Evolutionary conservation across 495 filamentous ascomycete species (phyloP).

Genomic region (Darksidea phi): DNA sequence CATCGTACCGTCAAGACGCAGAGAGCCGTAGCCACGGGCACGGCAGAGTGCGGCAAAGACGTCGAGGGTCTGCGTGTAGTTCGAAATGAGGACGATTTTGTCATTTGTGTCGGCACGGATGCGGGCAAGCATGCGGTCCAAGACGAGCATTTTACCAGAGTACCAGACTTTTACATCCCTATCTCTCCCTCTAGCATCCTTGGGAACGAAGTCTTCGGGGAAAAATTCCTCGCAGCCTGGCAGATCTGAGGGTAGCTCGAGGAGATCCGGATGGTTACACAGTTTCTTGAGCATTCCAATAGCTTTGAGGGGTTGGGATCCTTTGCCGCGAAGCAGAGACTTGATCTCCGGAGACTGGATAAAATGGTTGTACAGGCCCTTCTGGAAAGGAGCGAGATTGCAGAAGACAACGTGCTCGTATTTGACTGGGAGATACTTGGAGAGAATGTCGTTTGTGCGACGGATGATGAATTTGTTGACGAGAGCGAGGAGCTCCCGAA

Average conservation of each 20-base stretch:
- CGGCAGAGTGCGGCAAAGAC: conserved; percentile 92
- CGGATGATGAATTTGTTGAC: conserved; percentile 99
- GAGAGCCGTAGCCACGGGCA: conserved; percentile 72
- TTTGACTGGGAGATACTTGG: conserved; percentile 97
- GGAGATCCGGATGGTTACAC: conserved; percentile 95
- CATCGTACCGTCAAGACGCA: conserved; percentile 96
- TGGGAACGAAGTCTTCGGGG: conserved; percentile 85
- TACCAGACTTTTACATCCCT: conserved; percentile 95
- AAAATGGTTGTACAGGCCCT: conserved; percentile 93
- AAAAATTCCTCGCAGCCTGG: conserved; percentile 80
- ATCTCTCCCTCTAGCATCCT: conserved; percentile 83
- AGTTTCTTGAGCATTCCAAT: conserved; percentile 97
- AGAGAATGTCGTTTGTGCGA: conserved; percentile 94
- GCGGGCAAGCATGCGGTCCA: conserved; percentile 95
- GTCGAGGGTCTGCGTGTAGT: conserved; percentile 96
- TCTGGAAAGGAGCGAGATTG: conserved; percentile 88
- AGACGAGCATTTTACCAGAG: conserved; percentile 96
- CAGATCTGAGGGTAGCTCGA: conserved; percentile 79
- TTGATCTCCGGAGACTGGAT: conserved; percentile 94
- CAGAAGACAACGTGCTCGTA: conserved; percentile 99
- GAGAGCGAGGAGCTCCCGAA: conserved; percentile 73
- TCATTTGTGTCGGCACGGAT: conserved; percentile 97
- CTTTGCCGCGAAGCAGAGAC: conserved; percentile 87
- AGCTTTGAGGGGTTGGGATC: conserved; percentile 92
- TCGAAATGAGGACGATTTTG: conserved; percentile 98